These are phyloP conservation scores for Rubus parviflorus DNA, from an alignment of 306 rosid species.

Conservation along the genomic window DNA sequence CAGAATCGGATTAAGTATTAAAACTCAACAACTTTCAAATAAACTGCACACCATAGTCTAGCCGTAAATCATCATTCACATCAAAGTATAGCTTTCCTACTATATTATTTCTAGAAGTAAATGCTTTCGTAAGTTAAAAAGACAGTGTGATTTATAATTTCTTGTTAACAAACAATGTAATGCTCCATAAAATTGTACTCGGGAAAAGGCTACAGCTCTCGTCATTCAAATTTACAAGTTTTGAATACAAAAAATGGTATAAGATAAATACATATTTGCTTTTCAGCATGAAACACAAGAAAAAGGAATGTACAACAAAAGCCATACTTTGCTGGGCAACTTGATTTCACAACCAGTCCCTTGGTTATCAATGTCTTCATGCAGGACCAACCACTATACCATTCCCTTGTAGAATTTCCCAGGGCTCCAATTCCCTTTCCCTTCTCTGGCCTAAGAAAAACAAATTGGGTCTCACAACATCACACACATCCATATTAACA, in stretches of 20 bases:
- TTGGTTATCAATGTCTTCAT: slow-evolving; percentile 78
- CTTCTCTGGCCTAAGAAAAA: slow-evolving; percentile 64
- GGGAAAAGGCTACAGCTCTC: not conserved
- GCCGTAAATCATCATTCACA: not conserved
- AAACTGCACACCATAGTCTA: not conserved
- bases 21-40: not conserved
- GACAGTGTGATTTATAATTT: not conserved
- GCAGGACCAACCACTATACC: slow-evolving; percentile 95
- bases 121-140: not conserved
- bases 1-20: not conserved
- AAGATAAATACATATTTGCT: not conserved
- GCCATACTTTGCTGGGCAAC: slow-evolving; percentile 87
- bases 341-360: slow-evolving; percentile 83
- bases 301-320: slow-evolving; percentile 11
- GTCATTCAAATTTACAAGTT: not conserved
- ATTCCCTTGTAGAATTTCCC: slow-evolving; percentile 69
- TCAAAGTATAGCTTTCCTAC: not conserved
- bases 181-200: not conserved
- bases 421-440: slow-evolving; percentile 72
- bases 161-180: not conserved
- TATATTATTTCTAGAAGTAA: not conserved
- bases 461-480: slow-evolving; percentile 20
- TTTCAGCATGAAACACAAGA: not conserved
- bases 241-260: not conserved
- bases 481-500: slow-evolving; percentile 12